phyloP scores from a whole-genome alignment of 768 basidiomycete genomes.

The Obba rivulosa region DNA sequence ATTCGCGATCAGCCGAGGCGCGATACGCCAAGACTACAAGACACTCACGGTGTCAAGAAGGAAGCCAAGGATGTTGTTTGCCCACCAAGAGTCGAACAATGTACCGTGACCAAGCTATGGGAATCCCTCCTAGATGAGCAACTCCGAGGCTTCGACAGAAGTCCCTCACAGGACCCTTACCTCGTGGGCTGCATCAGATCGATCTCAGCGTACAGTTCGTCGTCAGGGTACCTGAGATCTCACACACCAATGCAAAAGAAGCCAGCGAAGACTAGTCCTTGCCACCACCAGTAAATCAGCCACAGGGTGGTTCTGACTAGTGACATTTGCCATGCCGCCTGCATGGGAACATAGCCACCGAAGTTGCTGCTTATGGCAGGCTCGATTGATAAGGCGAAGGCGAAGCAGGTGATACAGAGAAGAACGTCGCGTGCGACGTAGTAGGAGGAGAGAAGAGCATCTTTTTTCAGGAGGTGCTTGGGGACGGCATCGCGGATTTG shows the following conservation, averaged over 20 bases:
- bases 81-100: conserved; percentile 17
- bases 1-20: not conserved
- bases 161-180: conserved; percentile 9
- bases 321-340: conserved; percentile 25
- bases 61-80: conserved; percentile 25
- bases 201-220: not conserved
- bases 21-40: not conserved
- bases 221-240: not conserved
- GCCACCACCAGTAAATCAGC: conserved; percentile 45
- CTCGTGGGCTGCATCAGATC: conserved; percentile 13
- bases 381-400: conserved; percentile 38
- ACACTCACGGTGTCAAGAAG: conserved; percentile 22
- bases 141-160: conserved; percentile 7
- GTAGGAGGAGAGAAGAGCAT: conserved; percentile 32
- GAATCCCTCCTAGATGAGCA: not conserved
- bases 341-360: conserved; percentile 30
- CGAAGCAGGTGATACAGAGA: conserved; percentile 37
- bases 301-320: conserved; percentile 34
- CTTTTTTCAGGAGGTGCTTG: conserved; percentile 43
- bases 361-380: conserved; percentile 34
- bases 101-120: conserved; percentile 24
- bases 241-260: conserved; percentile 46
- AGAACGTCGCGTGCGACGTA: conserved; percentile 43
- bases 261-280: conserved; percentile 45
- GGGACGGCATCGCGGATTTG: conserved; percentile 53